Conservation (phyloP, 2,329 filamentous ascomycete species). For the Aureobasidium sp. region DNA sequence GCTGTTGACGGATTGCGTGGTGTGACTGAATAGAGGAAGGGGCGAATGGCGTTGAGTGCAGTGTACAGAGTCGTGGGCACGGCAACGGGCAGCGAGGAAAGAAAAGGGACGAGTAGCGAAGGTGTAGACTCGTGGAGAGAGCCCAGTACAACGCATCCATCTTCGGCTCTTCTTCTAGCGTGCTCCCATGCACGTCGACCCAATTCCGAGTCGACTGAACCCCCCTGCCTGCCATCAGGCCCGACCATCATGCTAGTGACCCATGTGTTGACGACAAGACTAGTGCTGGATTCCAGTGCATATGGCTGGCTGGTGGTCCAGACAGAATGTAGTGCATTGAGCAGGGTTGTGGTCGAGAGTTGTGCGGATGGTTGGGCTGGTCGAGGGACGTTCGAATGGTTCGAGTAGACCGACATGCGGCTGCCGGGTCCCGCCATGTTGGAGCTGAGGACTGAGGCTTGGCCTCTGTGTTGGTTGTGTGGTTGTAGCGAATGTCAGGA, state of each 20-base stretch:
- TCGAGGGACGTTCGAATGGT: constrained; percentile 50
- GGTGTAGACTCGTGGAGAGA: constrained; percentile 85
- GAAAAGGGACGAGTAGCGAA: constrained; percentile 73
- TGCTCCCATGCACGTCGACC: constrained; percentile 90
- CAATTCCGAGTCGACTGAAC: constrained; percentile 72
- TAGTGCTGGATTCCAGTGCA: constrained; percentile 79
- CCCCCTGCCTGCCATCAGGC: constrained; percentile 61
- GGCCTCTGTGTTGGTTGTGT: background rate
- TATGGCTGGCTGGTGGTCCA: constrained; percentile 81
- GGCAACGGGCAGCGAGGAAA: constrained; percentile 70
- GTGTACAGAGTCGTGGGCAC: constrained; percentile 70
- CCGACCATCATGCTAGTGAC: constrained; percentile 68
- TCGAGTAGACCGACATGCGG: constrained; percentile 56
- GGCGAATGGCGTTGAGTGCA: constrained; percentile 71
- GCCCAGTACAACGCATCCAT: constrained; percentile 84
- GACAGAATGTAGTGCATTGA: constrained; percentile 86
- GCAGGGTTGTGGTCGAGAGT: constrained; percentile 83
- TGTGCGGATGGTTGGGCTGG: constrained; percentile 63
- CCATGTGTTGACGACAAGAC: constrained; percentile 93
- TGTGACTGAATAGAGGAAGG: constrained; percentile 82
- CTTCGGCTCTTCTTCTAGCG: constrained; percentile 85
- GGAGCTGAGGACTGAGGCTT: background rate
- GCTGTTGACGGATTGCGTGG: constrained; percentile 81
- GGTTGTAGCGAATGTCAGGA: background rate
- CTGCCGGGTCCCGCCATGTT: constrained; percentile 46